Conservation (phyloP, 2,329 filamentous ascomycete species). For the Fusarium penzigii region DNA sequence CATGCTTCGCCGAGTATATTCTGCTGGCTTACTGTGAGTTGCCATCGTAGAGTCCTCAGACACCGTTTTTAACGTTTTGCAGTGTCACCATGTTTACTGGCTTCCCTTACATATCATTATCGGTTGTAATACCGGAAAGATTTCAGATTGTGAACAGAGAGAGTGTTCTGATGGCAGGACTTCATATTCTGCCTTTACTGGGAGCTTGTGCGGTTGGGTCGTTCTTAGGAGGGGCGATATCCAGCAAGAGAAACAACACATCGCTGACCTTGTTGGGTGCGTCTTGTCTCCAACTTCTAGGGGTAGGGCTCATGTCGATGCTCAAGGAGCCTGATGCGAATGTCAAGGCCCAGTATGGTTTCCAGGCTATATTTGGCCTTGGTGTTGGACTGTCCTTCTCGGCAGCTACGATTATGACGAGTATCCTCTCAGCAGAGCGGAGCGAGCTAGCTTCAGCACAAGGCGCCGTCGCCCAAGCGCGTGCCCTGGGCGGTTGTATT, state of each 20-base stretch:
- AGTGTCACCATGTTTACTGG: constrained; percentile 59
- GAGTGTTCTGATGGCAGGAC: constrained; percentile 53
- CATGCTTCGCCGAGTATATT: constrained; percentile 50
- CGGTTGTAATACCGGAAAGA: constrained; percentile 59
- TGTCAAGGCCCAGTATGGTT: constrained; percentile 51
- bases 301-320: constrained; percentile 51
- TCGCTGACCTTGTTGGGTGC: constrained; percentile 52
- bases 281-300: constrained; percentile 53
- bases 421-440: constrained; percentile 48
- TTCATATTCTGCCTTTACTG: constrained; percentile 60
- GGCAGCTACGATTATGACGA: constrained; percentile 58
- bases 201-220: constrained; percentile 58
- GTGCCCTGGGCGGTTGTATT: constrained; percentile 60
- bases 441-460: constrained; percentile 58
- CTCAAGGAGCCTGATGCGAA: constrained; percentile 35
- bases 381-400: constrained; percentile 61
- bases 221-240: constrained; percentile 55
- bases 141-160: constrained; percentile 61
- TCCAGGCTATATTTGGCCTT: constrained; percentile 57
- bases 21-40: constrained; percentile 51
- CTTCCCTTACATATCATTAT: constrained; percentile 58
- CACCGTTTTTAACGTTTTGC: constrained; percentile 11
- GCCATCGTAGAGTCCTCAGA: background rate
- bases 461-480: constrained; percentile 59
- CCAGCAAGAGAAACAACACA: constrained; percentile 55